Conservation (phyloP, 2,329 filamentous ascomycete species). For the Lachnellula occidentalis region DNA sequence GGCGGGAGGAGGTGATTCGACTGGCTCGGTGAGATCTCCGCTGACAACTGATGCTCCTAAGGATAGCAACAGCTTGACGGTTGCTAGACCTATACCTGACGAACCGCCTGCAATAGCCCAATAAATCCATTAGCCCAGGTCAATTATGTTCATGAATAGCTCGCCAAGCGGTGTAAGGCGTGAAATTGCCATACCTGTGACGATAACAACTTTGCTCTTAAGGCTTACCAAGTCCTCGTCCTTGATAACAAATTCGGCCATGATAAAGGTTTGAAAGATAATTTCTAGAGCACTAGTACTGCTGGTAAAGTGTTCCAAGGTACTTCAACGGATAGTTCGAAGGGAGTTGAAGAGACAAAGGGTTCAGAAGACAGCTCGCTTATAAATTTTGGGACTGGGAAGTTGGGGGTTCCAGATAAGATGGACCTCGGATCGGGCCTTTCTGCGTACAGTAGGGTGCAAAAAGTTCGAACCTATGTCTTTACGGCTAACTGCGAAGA, state of each 20-base stretch:
- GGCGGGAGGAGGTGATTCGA: conserved; percentile 2
- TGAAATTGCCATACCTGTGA: conserved; percentile 40
- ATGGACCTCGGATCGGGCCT: too few species aligned
- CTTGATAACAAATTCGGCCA: conserved; percentile 42
- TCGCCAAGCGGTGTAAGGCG: background rate
- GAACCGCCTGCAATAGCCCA: conserved; percentile 41
- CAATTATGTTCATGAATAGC: background rate
- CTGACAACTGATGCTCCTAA: conserved; percentile 50
- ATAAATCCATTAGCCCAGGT: conserved; percentile 6
- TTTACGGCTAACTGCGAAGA: too few species aligned
- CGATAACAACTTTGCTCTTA: conserved; percentile 45
- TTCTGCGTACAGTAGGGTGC: too few species aligned
- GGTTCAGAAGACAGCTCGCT: too few species aligned
- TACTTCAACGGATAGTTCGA: too few species aligned
- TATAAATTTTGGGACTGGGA: background rate
- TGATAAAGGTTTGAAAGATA: conserved; percentile 22
- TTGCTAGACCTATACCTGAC: conserved; percentile 56
- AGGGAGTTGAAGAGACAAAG: too few species aligned
- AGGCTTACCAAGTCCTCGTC: conserved; percentile 39
- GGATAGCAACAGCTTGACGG: conserved; percentile 44
- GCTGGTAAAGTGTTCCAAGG: conserved; percentile 5
- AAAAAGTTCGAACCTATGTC: too few species aligned
- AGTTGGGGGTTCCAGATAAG: background rate
- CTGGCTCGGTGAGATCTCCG: conserved; percentile 44
- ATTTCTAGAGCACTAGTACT: conserved; percentile 4